Conservation (phyloP, 2,329 filamentous ascomycete genomes). For the Pestalotiopsis sp. region DNA sequence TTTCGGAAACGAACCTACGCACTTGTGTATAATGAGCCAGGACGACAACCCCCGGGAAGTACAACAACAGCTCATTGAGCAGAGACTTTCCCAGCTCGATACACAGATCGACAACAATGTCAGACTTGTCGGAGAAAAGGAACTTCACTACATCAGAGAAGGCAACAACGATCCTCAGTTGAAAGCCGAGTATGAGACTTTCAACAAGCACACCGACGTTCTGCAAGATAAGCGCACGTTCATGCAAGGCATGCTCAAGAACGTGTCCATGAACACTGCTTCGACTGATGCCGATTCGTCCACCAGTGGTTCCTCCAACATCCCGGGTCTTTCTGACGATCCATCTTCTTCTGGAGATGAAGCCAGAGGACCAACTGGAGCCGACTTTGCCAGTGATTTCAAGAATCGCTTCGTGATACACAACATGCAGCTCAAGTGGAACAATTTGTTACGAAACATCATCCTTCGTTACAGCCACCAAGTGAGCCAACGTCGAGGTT, state of each 20-base stretch:
- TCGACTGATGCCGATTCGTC: conserved; percentile 28
- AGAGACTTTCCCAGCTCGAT: conserved; percentile 77
- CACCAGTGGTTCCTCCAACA: conserved; percentile 7
- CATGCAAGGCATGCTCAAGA: conserved; percentile 59
- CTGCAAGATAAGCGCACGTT: conserved; percentile 62
- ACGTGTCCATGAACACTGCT: conserved; percentile 45
- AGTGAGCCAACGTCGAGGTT: conserved; percentile 91
- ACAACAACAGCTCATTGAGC: conserved; percentile 82
- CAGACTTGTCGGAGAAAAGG: conserved; percentile 73
- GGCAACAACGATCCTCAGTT: conserved; percentile 52
- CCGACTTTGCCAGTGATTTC: conserved; percentile 91
- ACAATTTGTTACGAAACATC: conserved; percentile 93
- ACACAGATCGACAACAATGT: conserved; percentile 78
- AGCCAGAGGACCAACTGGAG: conserved; percentile 68
- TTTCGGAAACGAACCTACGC: conserved; percentile 91
- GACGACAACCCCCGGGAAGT: conserved; percentile 88
- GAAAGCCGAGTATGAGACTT: conserved; percentile 62
- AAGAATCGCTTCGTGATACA: conserved; percentile 98
- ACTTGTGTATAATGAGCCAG: conserved; percentile 92
- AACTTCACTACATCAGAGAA: conserved; percentile 64
- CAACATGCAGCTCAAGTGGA: conserved; percentile 98
- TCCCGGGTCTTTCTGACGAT: neutral
- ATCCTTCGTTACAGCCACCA: conserved; percentile 97
- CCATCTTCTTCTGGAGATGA: conserved; percentile 24
- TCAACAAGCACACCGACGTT: conserved; percentile 57